phyloP scores from a whole-genome alignment of 106 monocot species.

The Dendrobium nobile region DNA sequence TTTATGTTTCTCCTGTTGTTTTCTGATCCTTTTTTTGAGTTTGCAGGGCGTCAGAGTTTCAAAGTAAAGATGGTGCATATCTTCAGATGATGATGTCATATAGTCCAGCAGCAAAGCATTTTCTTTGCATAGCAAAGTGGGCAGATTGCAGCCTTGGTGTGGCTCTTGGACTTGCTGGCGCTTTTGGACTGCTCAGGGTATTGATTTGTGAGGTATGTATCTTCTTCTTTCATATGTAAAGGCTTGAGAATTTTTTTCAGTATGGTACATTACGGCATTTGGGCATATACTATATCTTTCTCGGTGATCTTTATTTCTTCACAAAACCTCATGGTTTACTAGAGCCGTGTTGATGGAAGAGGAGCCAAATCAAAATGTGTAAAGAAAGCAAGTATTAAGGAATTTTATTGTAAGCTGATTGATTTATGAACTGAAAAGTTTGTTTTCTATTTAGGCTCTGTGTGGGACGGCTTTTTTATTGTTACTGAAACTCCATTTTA shows the following conservation, averaged over 20 bases:
- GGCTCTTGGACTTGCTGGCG: constrained; percentile 51
- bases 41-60: constrained; percentile 46
- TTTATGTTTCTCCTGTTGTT: not conserved
- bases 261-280: not conserved
- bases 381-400: constrained; percentile 23
- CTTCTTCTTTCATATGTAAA: not conserved
- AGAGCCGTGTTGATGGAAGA: constrained; percentile 47
- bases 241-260: not conserved
- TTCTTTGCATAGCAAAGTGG: constrained; percentile 65
- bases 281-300: not conserved
- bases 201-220: constrained; percentile 36
- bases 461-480: no score
- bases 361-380: constrained; percentile 38
- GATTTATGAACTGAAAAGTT: not conserved
- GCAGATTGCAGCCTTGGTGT: constrained; percentile 52
- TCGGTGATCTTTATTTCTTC: not conserved
- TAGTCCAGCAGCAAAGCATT: constrained; percentile 41
- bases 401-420: constrained; percentile 46
- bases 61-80: constrained; percentile 48
- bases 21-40: not conserved
- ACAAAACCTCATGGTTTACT: not conserved
- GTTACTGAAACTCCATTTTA: no score
- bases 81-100: constrained; percentile 53
- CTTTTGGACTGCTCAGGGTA: constrained; percentile 59
- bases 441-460: not conserved